Evolutionary conservation across 768 basidiomycete species (phyloP).

Genomic region (Calocybe gangraenosa): DNA sequence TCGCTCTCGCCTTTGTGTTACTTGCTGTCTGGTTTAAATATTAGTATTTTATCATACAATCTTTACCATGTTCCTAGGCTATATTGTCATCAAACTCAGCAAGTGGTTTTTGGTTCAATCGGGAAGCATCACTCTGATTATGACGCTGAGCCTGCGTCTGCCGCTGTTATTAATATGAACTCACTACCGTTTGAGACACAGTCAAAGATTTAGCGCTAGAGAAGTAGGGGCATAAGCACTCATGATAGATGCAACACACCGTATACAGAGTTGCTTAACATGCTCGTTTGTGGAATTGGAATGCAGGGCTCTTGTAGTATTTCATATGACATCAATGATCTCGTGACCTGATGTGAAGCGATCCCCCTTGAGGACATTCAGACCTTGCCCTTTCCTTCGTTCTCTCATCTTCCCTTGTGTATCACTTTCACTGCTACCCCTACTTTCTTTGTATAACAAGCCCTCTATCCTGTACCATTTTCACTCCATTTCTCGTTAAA

Average conservation of each 20-base stretch:
- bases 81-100: too few species aligned
- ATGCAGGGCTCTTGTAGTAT: too few species aligned
- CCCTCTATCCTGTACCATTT: constrained; percentile 6
- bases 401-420: constrained; percentile 3
- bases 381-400: constrained; percentile 18
- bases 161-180: too few species aligned
- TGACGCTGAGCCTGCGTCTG: too few species aligned
- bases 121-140: neutral
- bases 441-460: constrained; percentile 9
- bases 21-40: constrained; percentile 17
- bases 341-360: too few species aligned
- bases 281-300: too few species aligned
- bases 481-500: neutral
- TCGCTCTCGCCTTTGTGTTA: constrained; percentile 13
- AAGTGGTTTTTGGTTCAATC: too few species aligned
- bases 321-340: too few species aligned
- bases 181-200: too few species aligned
- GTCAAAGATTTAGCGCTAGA: neutral
- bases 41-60: constrained; percentile 16
- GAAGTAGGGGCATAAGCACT: too few species aligned
- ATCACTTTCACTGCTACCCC: constrained; percentile 14
- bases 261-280: too few species aligned
- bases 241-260: too few species aligned
- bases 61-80: constrained; percentile 3
- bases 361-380: constrained; percentile 26